Percentiles rank a stretch among this genome's conserved stretches.
These are phyloP conservation scores for Nematodospora anomalae DNA, from an alignment of 1,139 yeast genomes.

Conservation along the genomic window DNA sequence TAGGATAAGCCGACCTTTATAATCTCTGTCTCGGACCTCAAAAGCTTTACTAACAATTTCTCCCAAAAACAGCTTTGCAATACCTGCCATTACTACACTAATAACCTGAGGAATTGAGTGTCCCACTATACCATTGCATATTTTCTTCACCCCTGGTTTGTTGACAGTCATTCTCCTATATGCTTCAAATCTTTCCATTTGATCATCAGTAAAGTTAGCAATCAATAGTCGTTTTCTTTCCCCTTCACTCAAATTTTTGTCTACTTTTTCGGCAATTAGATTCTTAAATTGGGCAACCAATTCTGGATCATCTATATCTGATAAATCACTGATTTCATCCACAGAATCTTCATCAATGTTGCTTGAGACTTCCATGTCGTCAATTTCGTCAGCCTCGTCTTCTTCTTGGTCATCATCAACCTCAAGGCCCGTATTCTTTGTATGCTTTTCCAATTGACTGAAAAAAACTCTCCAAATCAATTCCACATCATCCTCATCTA, in stretches of 20 bases:
- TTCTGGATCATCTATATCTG: conserved; percentile 39
- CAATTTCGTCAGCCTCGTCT: conserved; percentile 7
- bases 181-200: conserved; percentile 85
- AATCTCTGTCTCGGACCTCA: conserved; percentile 59
- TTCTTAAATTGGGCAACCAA: conserved; percentile 33
- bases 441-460: conserved; percentile 23
- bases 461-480: conserved; percentile 48
- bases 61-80: conserved; percentile 84
- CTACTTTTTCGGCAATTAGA: conserved; percentile 25
- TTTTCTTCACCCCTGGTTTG: conserved; percentile 74
- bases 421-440: conserved; percentile 7
- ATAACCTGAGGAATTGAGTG: conserved; percentile 84
- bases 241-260: conserved; percentile 32
- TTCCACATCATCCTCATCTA: conserved; percentile 51
- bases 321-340: conserved; percentile 26
- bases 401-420: conserved; percentile 20
- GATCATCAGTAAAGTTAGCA: conserved; percentile 74
- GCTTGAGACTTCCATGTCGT: conserved; percentile 5
- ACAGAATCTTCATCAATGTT: conserved; percentile 14
- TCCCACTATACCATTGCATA: conserved; percentile 76
- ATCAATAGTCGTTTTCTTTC: conserved; percentile 67
- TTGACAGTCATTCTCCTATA: conserved; percentile 82
- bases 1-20: conserved; percentile 41
- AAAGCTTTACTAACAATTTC: conserved; percentile 83
- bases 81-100: conserved; percentile 81